Percentiles rank a stretch among this genome's conserved stretches.
Conservation (phyloP, 2,329 filamentous ascomycete species). For the Niveomyces coronatus region DNA sequence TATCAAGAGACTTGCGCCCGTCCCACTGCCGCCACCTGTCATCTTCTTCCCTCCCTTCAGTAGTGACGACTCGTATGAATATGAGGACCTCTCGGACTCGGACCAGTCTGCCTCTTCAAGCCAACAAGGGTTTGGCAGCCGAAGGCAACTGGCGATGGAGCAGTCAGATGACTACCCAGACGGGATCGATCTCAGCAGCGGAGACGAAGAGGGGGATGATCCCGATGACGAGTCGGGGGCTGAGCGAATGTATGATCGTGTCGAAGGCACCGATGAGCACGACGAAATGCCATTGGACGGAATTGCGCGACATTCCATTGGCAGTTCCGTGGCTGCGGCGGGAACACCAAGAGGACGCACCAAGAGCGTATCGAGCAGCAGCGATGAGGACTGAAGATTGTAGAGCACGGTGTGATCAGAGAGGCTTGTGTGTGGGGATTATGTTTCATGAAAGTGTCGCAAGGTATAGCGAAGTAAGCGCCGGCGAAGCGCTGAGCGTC, state of each 20-base stretch:
- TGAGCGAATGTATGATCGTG: slow-evolving; percentile 21
- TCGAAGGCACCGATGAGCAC: slow-evolving; percentile 10
- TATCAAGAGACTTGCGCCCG: slow-evolving; percentile 34
- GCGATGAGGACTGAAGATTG: slow-evolving; percentile 9
- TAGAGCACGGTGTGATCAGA: slow-evolving; percentile 18
- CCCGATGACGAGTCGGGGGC: slow-evolving; percentile 23
- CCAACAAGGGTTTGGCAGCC: slow-evolving; percentile 23
- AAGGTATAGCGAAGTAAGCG: too few species aligned
- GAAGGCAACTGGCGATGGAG: slow-evolving; percentile 24
- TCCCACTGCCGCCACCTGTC: slow-evolving; percentile 40
- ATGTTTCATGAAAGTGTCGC: too few species aligned
- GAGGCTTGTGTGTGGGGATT: too few species aligned
- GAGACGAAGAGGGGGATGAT: slow-evolving; percentile 32
- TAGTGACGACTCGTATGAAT: slow-evolving; percentile 25
- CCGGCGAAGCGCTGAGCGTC: too few species aligned
- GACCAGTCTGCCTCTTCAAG: slow-evolving; percentile 19
- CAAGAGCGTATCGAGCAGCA: slow-evolving; percentile 20
- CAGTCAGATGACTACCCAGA: slow-evolving; percentile 32
- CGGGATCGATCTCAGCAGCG: slow-evolving; percentile 29
- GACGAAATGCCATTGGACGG: slow-evolving; percentile 6
- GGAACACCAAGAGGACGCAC: slow-evolving; percentile 21
- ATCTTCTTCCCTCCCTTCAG: slow-evolving; percentile 41
- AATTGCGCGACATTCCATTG: slow-evolving; percentile 15
- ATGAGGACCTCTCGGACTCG: slow-evolving; percentile 20
- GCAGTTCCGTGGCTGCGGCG: slow-evolving; percentile 24